These are phyloP conservation scores for Hypoxylon sp. DNA, from an alignment of 2,329 filamentous ascomycete genomes.

Conservation along the genomic window DNA sequence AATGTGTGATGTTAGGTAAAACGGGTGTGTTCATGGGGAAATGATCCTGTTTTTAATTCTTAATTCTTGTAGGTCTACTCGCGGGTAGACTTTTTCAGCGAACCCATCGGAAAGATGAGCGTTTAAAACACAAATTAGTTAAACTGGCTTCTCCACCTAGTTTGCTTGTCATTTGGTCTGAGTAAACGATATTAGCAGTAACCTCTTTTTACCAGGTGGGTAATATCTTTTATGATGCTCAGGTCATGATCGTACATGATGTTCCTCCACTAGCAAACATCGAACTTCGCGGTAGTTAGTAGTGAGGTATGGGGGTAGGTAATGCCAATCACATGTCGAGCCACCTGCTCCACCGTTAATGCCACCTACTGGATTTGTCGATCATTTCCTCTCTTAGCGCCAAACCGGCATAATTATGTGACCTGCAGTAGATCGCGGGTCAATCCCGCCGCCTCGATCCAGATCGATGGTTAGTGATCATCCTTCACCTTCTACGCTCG, in stretches of 20 bases:
- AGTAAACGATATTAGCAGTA: not conserved
- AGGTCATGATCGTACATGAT: not conserved
- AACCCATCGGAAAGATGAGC: conserved; percentile 6
- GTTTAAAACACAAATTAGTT: conserved; percentile 2
- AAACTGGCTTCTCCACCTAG: not conserved
- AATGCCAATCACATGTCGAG: conserved; percentile 4
- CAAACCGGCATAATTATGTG: conserved; percentile 22
- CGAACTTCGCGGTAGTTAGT: not conserved
- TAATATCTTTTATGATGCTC: not conserved
- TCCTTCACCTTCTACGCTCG: conserved; percentile 14
- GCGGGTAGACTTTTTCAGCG: not conserved
- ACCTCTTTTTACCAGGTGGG: not conserved
- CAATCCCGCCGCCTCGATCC: conserved; percentile 9
- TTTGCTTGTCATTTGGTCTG: not conserved
- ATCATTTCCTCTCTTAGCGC: conserved; percentile 33
- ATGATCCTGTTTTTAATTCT: conserved; percentile 2
- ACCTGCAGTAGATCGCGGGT: conserved; percentile 33
- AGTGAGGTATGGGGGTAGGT: not conserved
- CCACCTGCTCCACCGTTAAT: conserved; percentile 30
- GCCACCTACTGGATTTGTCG: conserved; percentile 30
- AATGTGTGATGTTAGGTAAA: conserved; percentile 32
- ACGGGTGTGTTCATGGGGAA: conserved; percentile 12
- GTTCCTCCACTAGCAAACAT: not conserved
- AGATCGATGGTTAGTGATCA: conserved; percentile 21
- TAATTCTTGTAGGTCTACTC: conserved; percentile 20